These are phyloP conservation scores for Platanthera zijinensis DNA, from an alignment of 106 monocot genomes.

Conservation along the genomic window DNA sequence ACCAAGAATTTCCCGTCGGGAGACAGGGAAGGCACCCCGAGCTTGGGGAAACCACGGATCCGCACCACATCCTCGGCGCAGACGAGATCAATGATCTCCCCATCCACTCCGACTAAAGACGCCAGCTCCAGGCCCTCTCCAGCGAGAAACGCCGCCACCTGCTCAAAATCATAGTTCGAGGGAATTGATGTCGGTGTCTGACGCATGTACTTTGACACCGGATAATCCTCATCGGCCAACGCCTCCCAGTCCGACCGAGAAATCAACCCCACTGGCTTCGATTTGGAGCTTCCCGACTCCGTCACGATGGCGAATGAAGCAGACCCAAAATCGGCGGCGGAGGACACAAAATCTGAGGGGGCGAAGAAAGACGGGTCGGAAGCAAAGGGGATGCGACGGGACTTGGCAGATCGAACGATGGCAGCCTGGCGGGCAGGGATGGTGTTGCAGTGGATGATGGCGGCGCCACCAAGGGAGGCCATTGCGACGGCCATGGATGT, in stretches of 20 bases:
- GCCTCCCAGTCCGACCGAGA: slow-evolving; percentile 37
- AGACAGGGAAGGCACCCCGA: slow-evolving; percentile 72
- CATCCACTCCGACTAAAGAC: slow-evolving; percentile 38
- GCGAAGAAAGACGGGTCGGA: slow-evolving; percentile 36
- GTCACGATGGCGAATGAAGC: slow-evolving; percentile 48
- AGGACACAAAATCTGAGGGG: slow-evolving; percentile 15
- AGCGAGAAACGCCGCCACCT: slow-evolving; percentile 51
- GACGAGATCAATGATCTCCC: slow-evolving; percentile 45
- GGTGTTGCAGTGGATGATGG: slow-evolving; percentile 64
- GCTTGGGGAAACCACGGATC: slow-evolving; percentile 55
- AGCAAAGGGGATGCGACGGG: slow-evolving; percentile 47
- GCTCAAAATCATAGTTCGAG: slow-evolving; percentile 49
- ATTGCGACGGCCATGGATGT: slow-evolving; percentile 77
- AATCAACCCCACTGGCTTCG: slow-evolving; percentile 57
- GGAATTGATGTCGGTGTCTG: slow-evolving; percentile 27
- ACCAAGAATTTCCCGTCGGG: slow-evolving; percentile 72
- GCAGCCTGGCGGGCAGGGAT: slow-evolving; percentile 42
- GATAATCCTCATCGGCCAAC: slow-evolving; percentile 8
- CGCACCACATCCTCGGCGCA: slow-evolving; percentile 48
- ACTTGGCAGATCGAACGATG: slow-evolving; percentile 55
- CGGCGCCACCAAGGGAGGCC: slow-evolving; percentile 69
- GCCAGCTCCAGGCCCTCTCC: slow-evolving; percentile 36
- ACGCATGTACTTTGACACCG: slow-evolving; percentile 59
- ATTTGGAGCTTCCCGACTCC: slow-evolving; percentile 54
- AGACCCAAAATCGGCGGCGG: slow-evolving; percentile 23